Percentiles rank a stretch among this genome's conserved stretches.
Conservation (phyloP, 2,329 filamentous ascomycete species). For the Pezicula rhizophila region DNA sequence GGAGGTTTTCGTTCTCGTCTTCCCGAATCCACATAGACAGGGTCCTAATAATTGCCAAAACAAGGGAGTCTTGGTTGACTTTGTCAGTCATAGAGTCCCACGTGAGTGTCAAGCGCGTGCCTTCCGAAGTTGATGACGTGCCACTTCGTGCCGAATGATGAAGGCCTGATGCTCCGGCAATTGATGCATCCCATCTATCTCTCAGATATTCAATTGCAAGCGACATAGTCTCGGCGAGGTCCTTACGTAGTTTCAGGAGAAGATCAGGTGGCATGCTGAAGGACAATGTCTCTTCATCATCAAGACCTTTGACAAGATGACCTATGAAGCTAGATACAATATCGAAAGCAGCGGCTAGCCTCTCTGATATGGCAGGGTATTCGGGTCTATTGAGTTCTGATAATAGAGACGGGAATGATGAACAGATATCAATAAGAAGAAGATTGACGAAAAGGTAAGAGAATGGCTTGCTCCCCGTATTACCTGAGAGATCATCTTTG, state of each 20-base stretch:
- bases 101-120: conserved; percentile 40
- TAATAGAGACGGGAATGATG: conserved; percentile 55
- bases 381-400: conserved; percentile 48
- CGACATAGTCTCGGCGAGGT: conserved; percentile 57
- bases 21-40: conserved; percentile 64
- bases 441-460: conserved; percentile 59
- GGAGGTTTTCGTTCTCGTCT: conserved; percentile 55
- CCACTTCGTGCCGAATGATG: conserved; percentile 48
- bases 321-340: conserved; percentile 54
- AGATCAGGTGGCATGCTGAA: conserved; percentile 50
- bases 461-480: conserved; percentile 42
- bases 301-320: conserved; percentile 47
- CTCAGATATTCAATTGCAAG: conserved; percentile 59
- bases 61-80: conserved; percentile 47
- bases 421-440: conserved; percentile 59
- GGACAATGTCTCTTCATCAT: conserved; percentile 34
- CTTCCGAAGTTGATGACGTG: conserved; percentile 37
- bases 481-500: conserved; percentile 28
- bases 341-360: conserved; percentile 57
- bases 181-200: conserved; percentile 62
- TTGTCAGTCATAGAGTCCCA: conserved; percentile 51
- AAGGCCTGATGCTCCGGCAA: conserved; percentile 55
- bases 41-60: conserved; percentile 51
- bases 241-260: conserved; percentile 54
- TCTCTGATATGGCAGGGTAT: conserved; percentile 44